Evolutionary conservation across 768 basidiomycete species (phyloP), one percentile per base, ranked within the genome.

Genomic region (Aureoboletus auriporus): DNA sequence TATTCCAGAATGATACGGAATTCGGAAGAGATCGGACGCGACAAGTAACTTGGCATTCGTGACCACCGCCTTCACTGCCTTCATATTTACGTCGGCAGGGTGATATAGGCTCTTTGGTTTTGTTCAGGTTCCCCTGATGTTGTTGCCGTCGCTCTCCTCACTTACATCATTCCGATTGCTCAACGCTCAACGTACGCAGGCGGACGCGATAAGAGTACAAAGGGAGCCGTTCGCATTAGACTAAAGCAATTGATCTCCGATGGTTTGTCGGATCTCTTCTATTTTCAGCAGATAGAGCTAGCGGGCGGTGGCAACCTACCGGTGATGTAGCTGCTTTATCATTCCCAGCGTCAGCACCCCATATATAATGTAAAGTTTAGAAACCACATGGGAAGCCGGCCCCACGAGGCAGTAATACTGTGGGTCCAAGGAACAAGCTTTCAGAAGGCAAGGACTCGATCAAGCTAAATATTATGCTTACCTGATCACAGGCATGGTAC

Each of bases 1-100:
- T n/a, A 39, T 27, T 20, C 20, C 4, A 4, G 4, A 23, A 46
- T 47, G 43, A 42, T 14, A 46, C 13, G 43, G 16, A 14, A 27
- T 34, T 39, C 31, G 20, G 35, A 36, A 48, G 35, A 49, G 11
- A 34, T 36, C 23, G 33, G 20, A 23, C 20, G 20, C 20, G 20
- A 23, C 2, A 23, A 23, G 20, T 23, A 13, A 33, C 14, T 30
- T 16, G 20, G 40, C 12, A 26, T 44, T 23, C 28, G 47, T 38
- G 41, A 37, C 39, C 34, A 39, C 42, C 47, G 36, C 14, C 26
- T 11, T 11, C 12, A 10, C 33, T 43, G 29, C 27, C 44, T 41
- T 38, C 46, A 14, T n/a, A 14, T 39, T 61, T 60, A 63, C 61
- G 61, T 57, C 55, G 36, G 39, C 13, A 53, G n/a, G n/a, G n/a